Evolutionary conservation across 805 yeast species (phyloP), one percentile per base, ranked within the genome.

Genomic region (Lachancea meyersii): DNA sequence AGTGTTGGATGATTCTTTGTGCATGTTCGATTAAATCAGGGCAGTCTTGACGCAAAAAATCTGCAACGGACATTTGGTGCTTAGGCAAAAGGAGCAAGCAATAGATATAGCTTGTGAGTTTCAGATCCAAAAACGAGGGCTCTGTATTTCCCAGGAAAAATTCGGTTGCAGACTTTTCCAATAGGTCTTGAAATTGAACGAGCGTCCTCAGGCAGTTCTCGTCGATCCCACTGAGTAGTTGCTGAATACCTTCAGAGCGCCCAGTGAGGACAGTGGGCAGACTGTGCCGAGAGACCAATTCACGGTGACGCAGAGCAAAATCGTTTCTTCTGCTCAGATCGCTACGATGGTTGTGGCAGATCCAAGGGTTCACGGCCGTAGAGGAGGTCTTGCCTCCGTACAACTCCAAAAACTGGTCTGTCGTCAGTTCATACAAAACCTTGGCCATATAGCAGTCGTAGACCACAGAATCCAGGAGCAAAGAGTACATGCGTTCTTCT

Each of bases 361-460:
- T 16, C 5, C 21, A 14, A 14, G 30, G 13, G 28, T 28, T 26
- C 5, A 14, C 27, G 30, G 8, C 30, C 27, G 21, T 11, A 2
- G 35, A 24, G 30, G 30, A 24, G 16, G 32, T 14, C 13, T n/a
- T 18, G 5, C 35, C 44, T 9, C 43, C 54, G 34, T 62, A 64
- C 1, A 64, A 43, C 22, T 43, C 46, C 3, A 50, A 40, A 41
- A 61, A 62, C 22, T 47, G 43, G 1, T 44, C 41, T 3, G 45
- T 36, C 1, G 44, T 28, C 5, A 54, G 31, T n/a, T 60, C 57
- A 30, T 50, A 55, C 4, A 68, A 28, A 2, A 63, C 50, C 4
- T 59, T 54, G 0, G 63, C 49, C 18, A 73, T 53, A 75, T 76
- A 77, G n/a, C 69, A 64, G 51, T 78, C 83, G 47, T 72, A 71